phyloP scores from a whole-genome alignment of 2,329 filamentous ascomycete species.

The Fusarium sp. region DNA sequence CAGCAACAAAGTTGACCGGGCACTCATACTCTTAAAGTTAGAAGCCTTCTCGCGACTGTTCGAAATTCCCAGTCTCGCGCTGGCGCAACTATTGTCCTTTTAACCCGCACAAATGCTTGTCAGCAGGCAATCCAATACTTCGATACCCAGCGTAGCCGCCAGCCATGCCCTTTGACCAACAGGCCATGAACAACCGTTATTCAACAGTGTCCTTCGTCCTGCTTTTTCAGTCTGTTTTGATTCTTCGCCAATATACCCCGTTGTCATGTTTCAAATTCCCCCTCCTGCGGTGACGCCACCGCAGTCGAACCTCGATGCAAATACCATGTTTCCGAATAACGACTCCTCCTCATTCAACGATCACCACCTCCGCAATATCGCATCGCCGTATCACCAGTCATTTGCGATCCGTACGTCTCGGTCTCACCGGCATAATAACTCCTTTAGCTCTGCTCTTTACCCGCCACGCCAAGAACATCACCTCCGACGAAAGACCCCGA shows the following conservation, averaged over 20 bases:
- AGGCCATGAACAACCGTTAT: conserved; percentile 55
- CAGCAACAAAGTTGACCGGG: background rate
- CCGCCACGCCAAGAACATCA: conserved; percentile 72
- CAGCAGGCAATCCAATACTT: conserved; percentile 41
- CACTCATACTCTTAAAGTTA: conserved; percentile 4
- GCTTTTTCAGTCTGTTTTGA: conserved; percentile 41
- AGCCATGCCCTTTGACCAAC: conserved; percentile 55
- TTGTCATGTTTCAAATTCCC: conserved; percentile 64
- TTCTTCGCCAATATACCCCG: conserved; percentile 43
- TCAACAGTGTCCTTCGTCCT: conserved; percentile 45
- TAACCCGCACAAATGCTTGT: conserved; percentile 55
- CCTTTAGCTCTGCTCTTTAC: conserved; percentile 35
- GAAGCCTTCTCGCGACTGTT: conserved; percentile 14
- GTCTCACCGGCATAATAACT: conserved; percentile 36
- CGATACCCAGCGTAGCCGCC: conserved; percentile 33
- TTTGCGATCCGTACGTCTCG: conserved; percentile 51
- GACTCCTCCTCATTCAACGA: conserved; percentile 30
- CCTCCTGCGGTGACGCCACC: conserved; percentile 60
- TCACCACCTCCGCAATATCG: conserved; percentile 47
- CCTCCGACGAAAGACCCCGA: conserved; percentile 90
- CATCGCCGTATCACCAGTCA: conserved; percentile 42
- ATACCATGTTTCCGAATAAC: conserved; percentile 40
- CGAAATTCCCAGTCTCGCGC: conserved; percentile 30
- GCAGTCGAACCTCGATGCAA: conserved; percentile 54
- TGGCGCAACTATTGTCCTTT: conserved; percentile 43